A percentile compares a stretch with the other conserved stretches of the same genome.
Evolutionary conservation across 495 filamentous ascomycete species (phyloP).

Genomic region (Penicillium soppii): DNA sequence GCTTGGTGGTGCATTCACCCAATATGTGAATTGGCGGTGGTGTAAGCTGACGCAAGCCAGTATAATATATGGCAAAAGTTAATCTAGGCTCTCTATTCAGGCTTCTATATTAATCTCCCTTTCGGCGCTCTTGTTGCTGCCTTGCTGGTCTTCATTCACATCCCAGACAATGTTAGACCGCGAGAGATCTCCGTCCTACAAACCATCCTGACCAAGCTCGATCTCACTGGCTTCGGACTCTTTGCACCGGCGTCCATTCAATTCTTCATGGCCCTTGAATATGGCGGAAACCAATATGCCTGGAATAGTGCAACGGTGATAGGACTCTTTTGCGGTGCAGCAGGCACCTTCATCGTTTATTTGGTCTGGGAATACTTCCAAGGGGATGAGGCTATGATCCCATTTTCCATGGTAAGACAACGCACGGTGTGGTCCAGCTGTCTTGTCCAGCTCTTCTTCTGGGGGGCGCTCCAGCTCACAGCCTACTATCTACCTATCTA

Average conservation of each 20-base stretch:
- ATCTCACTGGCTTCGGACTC: conserved; percentile 43
- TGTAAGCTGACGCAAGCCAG: conserved; percentile 21
- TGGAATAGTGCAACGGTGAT: conserved; percentile 50
- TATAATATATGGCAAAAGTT: too few relatives aligned
- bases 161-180: too few relatives aligned
- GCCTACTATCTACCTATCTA: conserved; percentile 43
- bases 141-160: too few relatives aligned
- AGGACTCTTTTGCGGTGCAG: conserved; percentile 52
- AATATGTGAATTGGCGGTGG: conserved; percentile 42
- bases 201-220: too few relatives aligned
- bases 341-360: conserved; percentile 40
- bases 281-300: conserved; percentile 33
- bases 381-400: conserved; percentile 54
- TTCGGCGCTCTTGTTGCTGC: conserved; percentile 42
- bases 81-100: background rate
- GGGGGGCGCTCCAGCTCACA: too few relatives aligned
- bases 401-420: conserved; percentile 34
- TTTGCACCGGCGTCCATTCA: conserved; percentile 45
- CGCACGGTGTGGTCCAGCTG: conserved; percentile 36
- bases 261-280: conserved; percentile 53
- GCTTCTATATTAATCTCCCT: conserved; percentile 57
- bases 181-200: too few relatives aligned
- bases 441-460: too few relatives aligned
- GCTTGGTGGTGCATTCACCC: conserved; percentile 52
- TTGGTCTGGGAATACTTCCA: conserved; percentile 45